phyloP scores from a whole-genome alignment of 1,284 basidiomycete genomes.

The Xerocomus amazonicus region DNA sequence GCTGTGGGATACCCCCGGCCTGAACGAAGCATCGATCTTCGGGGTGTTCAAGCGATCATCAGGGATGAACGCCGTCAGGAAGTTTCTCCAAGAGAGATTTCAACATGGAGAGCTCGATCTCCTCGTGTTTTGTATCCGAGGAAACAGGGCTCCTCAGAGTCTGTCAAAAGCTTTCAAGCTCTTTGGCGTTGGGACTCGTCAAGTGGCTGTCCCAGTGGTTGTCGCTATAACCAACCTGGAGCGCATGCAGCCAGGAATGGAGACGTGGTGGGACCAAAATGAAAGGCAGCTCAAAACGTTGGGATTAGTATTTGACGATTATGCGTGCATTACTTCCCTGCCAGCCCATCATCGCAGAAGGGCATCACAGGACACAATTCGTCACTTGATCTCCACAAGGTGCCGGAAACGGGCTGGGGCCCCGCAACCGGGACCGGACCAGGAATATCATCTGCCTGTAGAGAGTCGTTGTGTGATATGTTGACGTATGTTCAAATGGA shows the following conservation, averaged over 20 bases:
- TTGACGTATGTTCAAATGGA: no score
- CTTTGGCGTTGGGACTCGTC: conserved; percentile 18
- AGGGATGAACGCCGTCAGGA: conserved; percentile 2
- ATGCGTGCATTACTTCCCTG: conserved; percentile 27
- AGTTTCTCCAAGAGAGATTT: conserved; percentile 16
- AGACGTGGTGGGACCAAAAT: conserved; percentile 33
- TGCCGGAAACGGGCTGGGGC: no score
- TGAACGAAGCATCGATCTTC: conserved; percentile 19
- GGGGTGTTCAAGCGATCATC: conserved; percentile 7
- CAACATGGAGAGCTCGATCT: conserved; percentile 17
- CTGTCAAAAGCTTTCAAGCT: conserved; percentile 14
- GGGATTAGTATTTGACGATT: conserved; percentile 23
- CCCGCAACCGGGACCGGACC: no score
- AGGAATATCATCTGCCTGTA: no score
- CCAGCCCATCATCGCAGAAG: conserved; percentile 14
- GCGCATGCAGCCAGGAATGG: conserved; percentile 25
- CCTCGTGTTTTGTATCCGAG: conserved; percentile 20
- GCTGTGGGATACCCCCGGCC: conserved; percentile 32
- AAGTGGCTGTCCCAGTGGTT: conserved; percentile 22
- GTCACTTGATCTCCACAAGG: conserved; percentile 10
- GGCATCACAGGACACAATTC: conserved; percentile 18
- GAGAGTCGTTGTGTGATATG: no score
- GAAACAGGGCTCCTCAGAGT: conserved; percentile 10
- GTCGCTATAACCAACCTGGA: conserved; percentile 30
- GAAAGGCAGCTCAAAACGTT: conserved; percentile 8